Percentiles rank a stretch among this genome's conserved stretches.
Conservation (phyloP, 2,329 filamentous ascomycete genomes). For the Fulvia fulva region DNA sequence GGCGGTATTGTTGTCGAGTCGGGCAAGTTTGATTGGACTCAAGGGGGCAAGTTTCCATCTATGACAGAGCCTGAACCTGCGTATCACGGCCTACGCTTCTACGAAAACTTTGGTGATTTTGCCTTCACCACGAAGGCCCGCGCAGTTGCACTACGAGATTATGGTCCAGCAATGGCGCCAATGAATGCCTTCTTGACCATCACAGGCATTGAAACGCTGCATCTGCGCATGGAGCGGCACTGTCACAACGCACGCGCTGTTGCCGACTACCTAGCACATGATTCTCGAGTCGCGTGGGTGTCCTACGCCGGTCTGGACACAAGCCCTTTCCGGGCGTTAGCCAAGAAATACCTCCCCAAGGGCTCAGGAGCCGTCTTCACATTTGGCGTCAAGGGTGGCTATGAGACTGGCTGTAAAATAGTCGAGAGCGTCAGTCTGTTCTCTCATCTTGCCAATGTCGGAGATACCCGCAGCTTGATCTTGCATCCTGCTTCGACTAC, state of each 20-base stretch:
- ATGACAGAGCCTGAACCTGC: slow-evolving; percentile 17
- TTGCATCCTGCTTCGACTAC: slow-evolving; percentile 18
- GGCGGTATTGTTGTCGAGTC: slow-evolving; percentile 16
- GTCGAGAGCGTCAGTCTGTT: slow-evolving; percentile 16
- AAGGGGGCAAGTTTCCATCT: slow-evolving; percentile 11
- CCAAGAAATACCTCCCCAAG: slow-evolving; percentile 12
- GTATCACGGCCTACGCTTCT: slow-evolving; percentile 16
- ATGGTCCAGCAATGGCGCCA: slow-evolving; percentile 14
- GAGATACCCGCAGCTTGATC: slow-evolving; percentile 15
- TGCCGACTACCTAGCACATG: slow-evolving; percentile 10
- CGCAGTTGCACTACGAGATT: slow-evolving; percentile 14
- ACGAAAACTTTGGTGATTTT: slow-evolving; percentile 17
- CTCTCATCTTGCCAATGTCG: slow-evolving; percentile 17
- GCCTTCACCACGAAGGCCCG: slow-evolving; percentile 16
- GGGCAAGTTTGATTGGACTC: slow-evolving; percentile 18
- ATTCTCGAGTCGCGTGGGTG: slow-evolving; percentile 16
- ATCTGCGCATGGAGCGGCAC: slow-evolving; percentile 18
- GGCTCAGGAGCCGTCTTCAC: slow-evolving; percentile 15
- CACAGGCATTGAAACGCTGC: slow-evolving; percentile 17
- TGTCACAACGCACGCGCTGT: slow-evolving; percentile 13
- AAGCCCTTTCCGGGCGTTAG: slow-evolving; percentile 5
- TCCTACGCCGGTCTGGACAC: slow-evolving; percentile 14
- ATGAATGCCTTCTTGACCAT: slow-evolving; percentile 16
- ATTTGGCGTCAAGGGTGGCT: slow-evolving; percentile 16
- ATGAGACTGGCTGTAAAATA: slow-evolving; percentile 12